phyloP scores from a whole-genome alignment of 2,329 filamentous ascomycete genomes.

The Amphichorda felina region DNA sequence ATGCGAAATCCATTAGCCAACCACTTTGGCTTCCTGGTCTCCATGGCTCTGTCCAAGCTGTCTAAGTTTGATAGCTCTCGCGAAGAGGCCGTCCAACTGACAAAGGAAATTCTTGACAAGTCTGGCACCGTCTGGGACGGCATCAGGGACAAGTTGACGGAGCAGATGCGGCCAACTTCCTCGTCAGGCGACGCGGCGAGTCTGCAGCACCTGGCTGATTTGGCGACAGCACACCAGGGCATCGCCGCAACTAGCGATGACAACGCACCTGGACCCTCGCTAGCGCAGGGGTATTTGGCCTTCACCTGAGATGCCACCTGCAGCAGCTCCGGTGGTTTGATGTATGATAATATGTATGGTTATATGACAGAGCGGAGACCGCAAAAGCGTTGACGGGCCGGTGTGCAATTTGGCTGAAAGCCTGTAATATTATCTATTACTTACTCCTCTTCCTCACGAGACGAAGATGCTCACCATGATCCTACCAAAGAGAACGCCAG shows the following conservation, averaged over 20 bases:
- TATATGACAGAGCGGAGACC: too few relatives aligned
- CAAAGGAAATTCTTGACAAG: conserved; percentile 44
- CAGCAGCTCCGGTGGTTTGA: too few relatives aligned
- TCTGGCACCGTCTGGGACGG: conserved; percentile 44
- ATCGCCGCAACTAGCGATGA: not conserved
- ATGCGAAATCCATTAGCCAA: conserved; percentile 53
- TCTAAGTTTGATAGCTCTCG: conserved; percentile 38
- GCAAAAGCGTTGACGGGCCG: too few relatives aligned
- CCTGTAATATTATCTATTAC: too few relatives aligned
- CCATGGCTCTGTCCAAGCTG: conserved; percentile 50
- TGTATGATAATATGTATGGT: too few relatives aligned
- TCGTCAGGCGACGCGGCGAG: conserved; percentile 26
- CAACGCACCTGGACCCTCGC: not conserved
- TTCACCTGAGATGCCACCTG: not conserved
- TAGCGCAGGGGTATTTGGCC: conserved; percentile 1
- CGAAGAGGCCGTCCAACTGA: conserved; percentile 42
- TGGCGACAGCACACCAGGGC: conserved; percentile 23
- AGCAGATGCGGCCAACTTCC: conserved; percentile 20
- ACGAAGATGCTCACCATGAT: too few relatives aligned
- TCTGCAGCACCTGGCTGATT: conserved; percentile 49
- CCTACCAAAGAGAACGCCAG: too few relatives aligned
- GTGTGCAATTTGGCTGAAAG: too few relatives aligned
- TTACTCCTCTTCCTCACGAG: too few relatives aligned
- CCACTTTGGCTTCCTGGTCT: conserved; percentile 49
- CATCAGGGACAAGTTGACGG: conserved; percentile 31